Evolutionary conservation across 257 asterid genomes (phyloP).

Genomic region (Solanum virginianum): DNA sequence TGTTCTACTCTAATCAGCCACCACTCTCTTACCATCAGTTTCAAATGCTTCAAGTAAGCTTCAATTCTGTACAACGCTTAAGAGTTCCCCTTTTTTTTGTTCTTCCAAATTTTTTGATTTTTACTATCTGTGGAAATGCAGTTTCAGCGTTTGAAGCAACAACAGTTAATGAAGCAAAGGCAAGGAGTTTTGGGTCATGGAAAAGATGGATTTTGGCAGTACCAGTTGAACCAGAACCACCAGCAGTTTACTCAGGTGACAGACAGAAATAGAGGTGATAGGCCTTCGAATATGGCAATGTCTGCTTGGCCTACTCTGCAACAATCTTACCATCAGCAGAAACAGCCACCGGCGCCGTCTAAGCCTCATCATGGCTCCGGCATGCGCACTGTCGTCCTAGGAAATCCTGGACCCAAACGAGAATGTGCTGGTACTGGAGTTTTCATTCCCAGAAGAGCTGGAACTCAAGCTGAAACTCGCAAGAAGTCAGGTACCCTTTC

Average conservation of each 20-base stretch:
- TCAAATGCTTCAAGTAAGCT: conserved; percentile 31
- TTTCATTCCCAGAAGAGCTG: conserved; percentile 48
- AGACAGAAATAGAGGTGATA: background rate
- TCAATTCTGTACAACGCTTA: background rate
- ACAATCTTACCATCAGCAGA: conserved; percentile 12
- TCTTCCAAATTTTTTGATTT: background rate
- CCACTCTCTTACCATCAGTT: conserved; percentile 32
- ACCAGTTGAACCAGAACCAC: conserved; percentile 12
- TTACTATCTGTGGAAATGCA: background rate
- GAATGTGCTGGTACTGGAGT: conserved; percentile 82
- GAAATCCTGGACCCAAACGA: conserved; percentile 24
- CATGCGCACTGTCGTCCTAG: conserved; percentile 27
- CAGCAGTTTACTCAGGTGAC: conserved; percentile 10
- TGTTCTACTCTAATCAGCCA: conserved; percentile 3
- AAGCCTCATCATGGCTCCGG: conserved; percentile 15
- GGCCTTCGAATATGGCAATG: conserved; percentile 7
- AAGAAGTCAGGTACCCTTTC: conserved; percentile 31
- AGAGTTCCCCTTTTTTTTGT: background rate
- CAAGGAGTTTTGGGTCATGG: background rate
- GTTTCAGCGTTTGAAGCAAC: conserved; percentile 31
- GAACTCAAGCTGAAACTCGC: conserved; percentile 19
- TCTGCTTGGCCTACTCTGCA: conserved; percentile 51
- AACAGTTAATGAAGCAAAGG: conserved; percentile 18
- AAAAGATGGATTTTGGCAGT: conserved; percentile 13
- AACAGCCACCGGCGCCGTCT: background rate